Conservation (phyloP, 495 filamentous ascomycete genomes). For the Staphylotrichum tortipilum region DNA sequence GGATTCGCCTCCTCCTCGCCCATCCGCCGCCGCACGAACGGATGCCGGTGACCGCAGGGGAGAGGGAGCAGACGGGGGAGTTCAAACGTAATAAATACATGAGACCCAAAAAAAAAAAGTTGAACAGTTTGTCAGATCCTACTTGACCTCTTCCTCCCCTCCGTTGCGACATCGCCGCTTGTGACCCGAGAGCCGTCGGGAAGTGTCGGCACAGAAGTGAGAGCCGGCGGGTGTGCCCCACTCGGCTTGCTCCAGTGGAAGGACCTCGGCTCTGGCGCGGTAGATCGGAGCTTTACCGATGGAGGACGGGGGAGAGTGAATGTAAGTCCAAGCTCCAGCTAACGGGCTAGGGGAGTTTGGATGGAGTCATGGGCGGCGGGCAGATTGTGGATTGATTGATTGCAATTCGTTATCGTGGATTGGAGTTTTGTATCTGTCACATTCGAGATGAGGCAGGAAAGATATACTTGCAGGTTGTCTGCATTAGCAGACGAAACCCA, state of each 20-base stretch:
- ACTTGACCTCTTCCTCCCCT: background rate
- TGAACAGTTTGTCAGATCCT: too few relatives aligned
- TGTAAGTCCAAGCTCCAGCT: slow-evolving; percentile 19
- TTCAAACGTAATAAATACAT: background rate
- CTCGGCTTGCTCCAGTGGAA: background rate
- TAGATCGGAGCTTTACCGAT: slow-evolving; percentile 22
- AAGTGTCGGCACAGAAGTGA: slow-evolving; percentile 20
- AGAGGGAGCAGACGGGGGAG: background rate
- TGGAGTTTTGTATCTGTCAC: too few relatives aligned
- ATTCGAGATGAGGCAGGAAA: too few relatives aligned
- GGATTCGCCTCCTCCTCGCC: too few relatives aligned
- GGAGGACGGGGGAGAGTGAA: background rate
- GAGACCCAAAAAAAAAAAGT: background rate
- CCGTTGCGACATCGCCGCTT: background rate
- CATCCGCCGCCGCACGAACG: background rate
- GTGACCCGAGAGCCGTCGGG: slow-evolving; percentile 12
- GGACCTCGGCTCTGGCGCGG: slow-evolving; percentile 31
- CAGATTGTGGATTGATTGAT: too few relatives aligned
- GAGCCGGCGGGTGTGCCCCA: slow-evolving; percentile 11
- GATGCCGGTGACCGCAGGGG: background rate
- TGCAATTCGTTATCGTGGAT: too few relatives aligned
- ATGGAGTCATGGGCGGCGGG: too few relatives aligned
- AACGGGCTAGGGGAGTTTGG: too few relatives aligned
- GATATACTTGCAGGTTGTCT: too few relatives aligned
- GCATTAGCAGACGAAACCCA: too few relatives aligned